These are phyloP conservation scores for Nepenthes alata DNA, from an alignment of 179 eudicot genomes.

Conservation along the genomic window DNA sequence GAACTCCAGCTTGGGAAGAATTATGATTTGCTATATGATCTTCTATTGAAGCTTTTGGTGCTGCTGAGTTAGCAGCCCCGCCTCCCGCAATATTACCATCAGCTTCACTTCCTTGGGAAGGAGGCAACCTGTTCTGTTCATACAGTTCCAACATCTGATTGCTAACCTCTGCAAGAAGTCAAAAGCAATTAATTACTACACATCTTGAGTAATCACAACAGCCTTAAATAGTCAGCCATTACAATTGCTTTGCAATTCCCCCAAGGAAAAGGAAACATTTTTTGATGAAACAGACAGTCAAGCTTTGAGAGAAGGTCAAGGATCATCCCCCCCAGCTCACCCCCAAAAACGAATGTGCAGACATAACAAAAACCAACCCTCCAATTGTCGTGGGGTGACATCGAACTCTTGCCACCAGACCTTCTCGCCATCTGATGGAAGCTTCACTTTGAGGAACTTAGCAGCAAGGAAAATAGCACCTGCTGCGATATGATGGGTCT, in stretches of 20 bases:
- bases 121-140: slow-evolving; percentile 66
- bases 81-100: slow-evolving; percentile 44
- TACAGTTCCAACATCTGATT: slow-evolving; percentile 95
- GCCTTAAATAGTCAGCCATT: too few relatives aligned
- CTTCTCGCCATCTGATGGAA: slow-evolving; percentile 94
- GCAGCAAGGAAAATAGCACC: slow-evolving; percentile 99
- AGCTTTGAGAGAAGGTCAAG: too few relatives aligned
- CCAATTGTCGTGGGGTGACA: slow-evolving; percentile 92
- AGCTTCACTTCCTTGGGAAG: slow-evolving; percentile 64
- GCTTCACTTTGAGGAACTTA: slow-evolving; percentile 91
- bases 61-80: slow-evolving; percentile 30
- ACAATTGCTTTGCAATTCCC: too few relatives aligned
- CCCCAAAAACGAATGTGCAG: too few relatives aligned
- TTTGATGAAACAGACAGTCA: too few relatives aligned
- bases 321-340: too few relatives aligned
- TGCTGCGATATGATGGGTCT: slow-evolving; percentile 94
- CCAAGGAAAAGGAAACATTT: too few relatives aligned
- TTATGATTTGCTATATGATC: slow-evolving; percentile 34
- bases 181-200: background rate
- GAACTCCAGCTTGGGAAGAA: slow-evolving; percentile 32
- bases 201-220: too few relatives aligned
- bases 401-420: slow-evolving; percentile 99
- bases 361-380: slow-evolving; percentile 35
- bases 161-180: slow-evolving; percentile 63
- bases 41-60: slow-evolving; percentile 39